phyloP scores from a whole-genome alignment of 2,329 filamentous ascomycete genomes.

The Aspergillus tamarii region DNA sequence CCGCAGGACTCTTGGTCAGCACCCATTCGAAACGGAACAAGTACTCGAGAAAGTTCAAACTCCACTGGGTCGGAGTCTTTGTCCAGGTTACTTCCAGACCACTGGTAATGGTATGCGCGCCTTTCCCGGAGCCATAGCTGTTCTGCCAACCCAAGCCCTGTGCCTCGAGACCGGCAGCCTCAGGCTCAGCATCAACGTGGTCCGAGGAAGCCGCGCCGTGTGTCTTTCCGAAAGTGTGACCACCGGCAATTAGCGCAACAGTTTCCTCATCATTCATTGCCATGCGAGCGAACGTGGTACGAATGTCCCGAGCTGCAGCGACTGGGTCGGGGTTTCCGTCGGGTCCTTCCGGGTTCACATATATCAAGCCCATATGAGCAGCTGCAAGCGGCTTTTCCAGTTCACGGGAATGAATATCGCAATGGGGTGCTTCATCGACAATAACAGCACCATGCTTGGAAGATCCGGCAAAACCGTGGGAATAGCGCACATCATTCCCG shows the following conservation, averaged over 20 bases:
- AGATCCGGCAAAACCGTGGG: conserved; percentile 22
- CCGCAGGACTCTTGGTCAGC: conserved; percentile 72
- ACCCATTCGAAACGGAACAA: conserved; percentile 81
- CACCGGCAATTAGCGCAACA: conserved; percentile 76
- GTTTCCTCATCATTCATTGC: conserved; percentile 84
- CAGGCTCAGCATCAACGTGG: conserved; percentile 69
- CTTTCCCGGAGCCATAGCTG: conserved; percentile 66
- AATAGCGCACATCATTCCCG: conserved; percentile 72
- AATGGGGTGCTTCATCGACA: conserved; percentile 11
- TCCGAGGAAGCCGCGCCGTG: conserved; percentile 70
- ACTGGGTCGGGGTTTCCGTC: conserved; percentile 71
- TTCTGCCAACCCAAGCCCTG: conserved; percentile 76
- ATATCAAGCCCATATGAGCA: conserved; percentile 76
- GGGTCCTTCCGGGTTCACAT: conserved; percentile 79
- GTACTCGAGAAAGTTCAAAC: conserved; percentile 73
- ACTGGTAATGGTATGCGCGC: conserved; percentile 72
- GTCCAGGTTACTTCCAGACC: conserved; percentile 82
- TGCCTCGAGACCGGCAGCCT: conserved; percentile 63
- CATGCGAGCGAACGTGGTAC: conserved; percentile 75
- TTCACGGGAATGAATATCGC: conserved; percentile 61
- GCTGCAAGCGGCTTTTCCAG: conserved; percentile 70
- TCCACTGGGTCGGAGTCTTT: conserved; percentile 75
- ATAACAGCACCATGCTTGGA: conserved; percentile 31
- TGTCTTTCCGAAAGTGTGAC: conserved; percentile 79
- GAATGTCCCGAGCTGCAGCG: conserved; percentile 72